Evolutionary conservation across 139 green algal genomes (phyloP).

Genomic region (Chlamydomonas incerta): DNA sequence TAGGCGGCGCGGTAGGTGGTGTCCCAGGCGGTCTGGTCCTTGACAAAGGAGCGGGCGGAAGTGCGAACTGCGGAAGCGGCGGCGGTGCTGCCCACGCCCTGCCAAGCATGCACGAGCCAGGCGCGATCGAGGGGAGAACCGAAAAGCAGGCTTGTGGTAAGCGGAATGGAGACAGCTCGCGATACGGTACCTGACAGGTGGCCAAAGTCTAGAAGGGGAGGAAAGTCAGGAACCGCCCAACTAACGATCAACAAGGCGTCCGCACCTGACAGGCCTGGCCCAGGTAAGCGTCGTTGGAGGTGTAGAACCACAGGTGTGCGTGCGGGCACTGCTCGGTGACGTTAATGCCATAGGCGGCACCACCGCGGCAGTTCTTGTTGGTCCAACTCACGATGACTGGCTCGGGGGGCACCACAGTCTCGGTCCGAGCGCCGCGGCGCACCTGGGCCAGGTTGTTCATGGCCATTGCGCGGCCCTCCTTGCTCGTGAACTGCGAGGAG

Average conservation of each 20-base stretch:
- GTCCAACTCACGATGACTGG: neutral
- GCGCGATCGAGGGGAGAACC: too few species aligned
- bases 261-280: constrained; percentile 3
- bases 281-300: neutral
- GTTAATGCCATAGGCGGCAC: neutral
- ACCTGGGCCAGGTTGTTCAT: neutral
- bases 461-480: neutral
- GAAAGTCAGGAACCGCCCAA: too few species aligned
- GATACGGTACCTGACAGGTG: too few species aligned
- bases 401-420: neutral
- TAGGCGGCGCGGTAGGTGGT: neutral
- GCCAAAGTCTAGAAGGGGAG: too few species aligned
- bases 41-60: neutral
- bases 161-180: too few species aligned
- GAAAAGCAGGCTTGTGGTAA: too few species aligned
- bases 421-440: neutral
- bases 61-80: neutral
- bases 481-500: neutral
- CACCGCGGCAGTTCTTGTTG: neutral
- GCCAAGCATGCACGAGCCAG: neutral
- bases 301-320: neutral
- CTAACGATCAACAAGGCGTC: too few species aligned
- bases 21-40: neutral
- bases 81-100: neutral
- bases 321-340: neutral